phyloP scores from a whole-genome alignment of 805 yeast genomes.

The Metschnikowia corniflorae region DNA sequence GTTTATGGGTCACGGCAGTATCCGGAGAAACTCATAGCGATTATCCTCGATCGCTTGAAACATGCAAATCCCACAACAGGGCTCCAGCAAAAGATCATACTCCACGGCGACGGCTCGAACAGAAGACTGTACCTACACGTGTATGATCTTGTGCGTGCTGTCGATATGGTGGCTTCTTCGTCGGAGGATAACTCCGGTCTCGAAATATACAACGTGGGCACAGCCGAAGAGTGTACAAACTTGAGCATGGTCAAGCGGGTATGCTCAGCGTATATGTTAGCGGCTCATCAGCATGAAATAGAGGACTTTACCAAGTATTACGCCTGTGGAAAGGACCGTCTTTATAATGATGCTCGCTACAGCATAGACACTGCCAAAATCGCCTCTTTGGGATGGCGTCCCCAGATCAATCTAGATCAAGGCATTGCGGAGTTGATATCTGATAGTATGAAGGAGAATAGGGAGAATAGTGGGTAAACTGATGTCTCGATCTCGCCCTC shows the following conservation, averaged over 20 bases:
- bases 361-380: slow-evolving; percentile 24
- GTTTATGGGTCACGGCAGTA: slow-evolving; percentile 52
- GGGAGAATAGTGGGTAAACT: no score
- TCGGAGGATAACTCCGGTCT: slow-evolving; percentile 7
- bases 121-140: slow-evolving; percentile 45
- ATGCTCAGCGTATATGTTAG: slow-evolving; percentile 13
- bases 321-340: slow-evolving; percentile 27
- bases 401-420: slow-evolving; percentile 15
- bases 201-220: slow-evolving; percentile 25
- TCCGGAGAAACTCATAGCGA: slow-evolving; percentile 51
- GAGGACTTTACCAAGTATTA: slow-evolving; percentile 16
- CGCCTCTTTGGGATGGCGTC: slow-evolving; percentile 30
- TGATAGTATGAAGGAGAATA: no score
- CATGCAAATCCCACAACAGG: neutral
- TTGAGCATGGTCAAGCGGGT: slow-evolving; percentile 22
- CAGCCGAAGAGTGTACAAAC: slow-evolving; percentile 13
- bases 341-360: slow-evolving; percentile 32
- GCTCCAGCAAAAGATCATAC: slow-evolving; percentile 22
- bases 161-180: slow-evolving; percentile 26
- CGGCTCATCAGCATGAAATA: slow-evolving; percentile 1
- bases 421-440: slow-evolving; percentile 19
- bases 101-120: slow-evolving; percentile 49
- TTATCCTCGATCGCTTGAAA: slow-evolving; percentile 12
- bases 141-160: slow-evolving; percentile 38
- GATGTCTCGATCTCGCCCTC: no score